Base-by-base conservation (phyloP, 2,329 filamentous ascomycete species). In the Aspergillus quadrilineatus region DNA sequence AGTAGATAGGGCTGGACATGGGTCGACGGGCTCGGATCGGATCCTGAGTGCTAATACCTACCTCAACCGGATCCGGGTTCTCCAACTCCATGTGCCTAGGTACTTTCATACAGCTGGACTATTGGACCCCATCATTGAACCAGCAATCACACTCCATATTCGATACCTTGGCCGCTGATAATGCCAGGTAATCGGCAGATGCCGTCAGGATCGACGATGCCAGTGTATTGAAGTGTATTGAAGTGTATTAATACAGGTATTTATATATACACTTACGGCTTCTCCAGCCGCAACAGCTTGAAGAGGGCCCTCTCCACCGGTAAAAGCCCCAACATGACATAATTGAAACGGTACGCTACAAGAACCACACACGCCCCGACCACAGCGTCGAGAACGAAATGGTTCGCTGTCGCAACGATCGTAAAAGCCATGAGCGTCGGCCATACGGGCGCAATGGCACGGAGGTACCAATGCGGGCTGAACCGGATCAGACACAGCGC, bases 371-470 rank as follows among this genome's bases (percentile, higher is more conserved):
- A 58, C 4, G 83, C 83, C 6, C 86, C 86, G 0, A 85, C 85
- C 0, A 88, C 80, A 1, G 85, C 85, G 67, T 89, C 86, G 3
- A 89, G 80, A 50, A 89, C 76, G 68, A 87, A 82, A 70, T 89
- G 85, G 67, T 89, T 88, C 42, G 86, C 86, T 0, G 86, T 88
- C 5, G 86, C 83, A 17, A 88, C 78, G 62, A 89, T 88, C 29
- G 85, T 86, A 6, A 82, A 36, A 4, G 58, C 63, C 77, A 80
- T 80, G 8, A 70, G 65, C 3, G 66, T 50, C 1, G 77, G 77
- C 78, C 78, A 80, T 1, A 79, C 52, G 2, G 72, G 73, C 0
- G 75, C 77, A 1, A 79, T 26, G 0, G 66, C 4, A 0, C 75
- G 61, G 9, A 79, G 57, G 8, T 67, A 53, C 7, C 65, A 61